Evolutionary conservation across 352 stramenopile genomes (phyloP), one percentile per base, ranked within the genome.

Genomic region (Globisporangium iwayamae): DNA sequence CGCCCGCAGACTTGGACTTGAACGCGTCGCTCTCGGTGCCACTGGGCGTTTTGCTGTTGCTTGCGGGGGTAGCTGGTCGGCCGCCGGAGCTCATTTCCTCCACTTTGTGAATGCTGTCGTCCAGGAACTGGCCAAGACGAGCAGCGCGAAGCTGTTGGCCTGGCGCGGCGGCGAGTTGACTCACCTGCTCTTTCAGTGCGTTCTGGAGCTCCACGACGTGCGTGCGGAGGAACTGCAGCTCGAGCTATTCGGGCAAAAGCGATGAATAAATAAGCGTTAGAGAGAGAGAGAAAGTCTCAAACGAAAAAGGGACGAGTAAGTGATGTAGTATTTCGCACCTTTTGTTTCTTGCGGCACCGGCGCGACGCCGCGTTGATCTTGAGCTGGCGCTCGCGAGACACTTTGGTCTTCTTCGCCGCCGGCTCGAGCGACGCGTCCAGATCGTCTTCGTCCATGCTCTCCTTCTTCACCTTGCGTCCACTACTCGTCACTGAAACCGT

Each of bases 321-420:
- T 11, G 10, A 58, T 1, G 14, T 11, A 13, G 28, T 9, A 2
- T 10, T 25, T 39, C 65, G 25, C 36, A 78, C 71, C 72, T 94
- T 94, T 71, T 94, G 86, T 60, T 92, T 93, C 71, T 92, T 90
- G n/a, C 86, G 81, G 60, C 86, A 94, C 18, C 85, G 78, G 2
- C 86, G 73, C 0, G 82, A 92, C 60, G 86, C 86, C 1, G 86
- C 86, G 61, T 94, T 94, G 76, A 94, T 94, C 73, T 93, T 94
- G 41, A 94, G 81, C 64, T 94, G 86, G 0, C 86, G 79, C 74
- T 94, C 86, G 30, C 86, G 77, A 9, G 83, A 93, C 8, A 94
- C 86, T 71, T 94, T 94, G 48, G 78, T 87, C 70, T 93, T 94
- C 70, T 92, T 86, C 36, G 70, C 79, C 32, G 66, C 61, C 7